Evolutionary conservation across 495 filamentous ascomycete genomes (phyloP).

Genomic region (Astrocystis sublimbata): DNA sequence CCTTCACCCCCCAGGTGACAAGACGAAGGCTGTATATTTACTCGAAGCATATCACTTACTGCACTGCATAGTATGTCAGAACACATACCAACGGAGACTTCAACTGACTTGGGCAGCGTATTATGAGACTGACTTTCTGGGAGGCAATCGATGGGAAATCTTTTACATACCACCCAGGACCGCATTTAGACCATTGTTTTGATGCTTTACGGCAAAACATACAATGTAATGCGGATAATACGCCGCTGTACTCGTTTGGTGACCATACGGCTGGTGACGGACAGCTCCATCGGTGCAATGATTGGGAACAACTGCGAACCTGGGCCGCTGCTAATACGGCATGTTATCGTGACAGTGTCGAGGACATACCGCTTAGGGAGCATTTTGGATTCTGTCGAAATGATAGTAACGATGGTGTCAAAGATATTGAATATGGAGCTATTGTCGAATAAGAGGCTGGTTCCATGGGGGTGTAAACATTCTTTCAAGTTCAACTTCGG

Average conservation of each 20-base stretch:
- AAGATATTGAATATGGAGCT: constrained; percentile 1
- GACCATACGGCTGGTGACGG: constrained; percentile 8
- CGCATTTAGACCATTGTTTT: constrained; percentile 8
- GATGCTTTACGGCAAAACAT: constrained; percentile 3
- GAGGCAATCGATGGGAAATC: constrained; percentile 5
- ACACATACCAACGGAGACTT: background rate
- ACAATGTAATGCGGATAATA: constrained; percentile 10
- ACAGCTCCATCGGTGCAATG: constrained; percentile 4
- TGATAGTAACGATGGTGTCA: constrained; percentile 1
- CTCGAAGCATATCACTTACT: constrained; percentile 11
- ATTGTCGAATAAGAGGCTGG: no score
- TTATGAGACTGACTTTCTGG: constrained; percentile 6
- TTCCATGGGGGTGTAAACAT: no score
- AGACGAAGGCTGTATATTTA: constrained; percentile 3
- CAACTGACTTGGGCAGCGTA: background rate
- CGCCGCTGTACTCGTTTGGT: constrained; percentile 1
- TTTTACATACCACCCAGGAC: background rate
- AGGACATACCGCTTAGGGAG: background rate
- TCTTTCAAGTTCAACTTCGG: no score
- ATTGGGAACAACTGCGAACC: background rate
- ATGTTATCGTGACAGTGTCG: constrained; percentile 4
- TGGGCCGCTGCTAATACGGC: constrained; percentile 2
- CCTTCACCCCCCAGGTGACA: background rate
- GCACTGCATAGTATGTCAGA: constrained; percentile 6
- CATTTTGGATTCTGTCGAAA: constrained; percentile 9